phyloP scores from a whole-genome alignment of 2,329 filamentous ascomycete genomes.

The Rhexocercosporidium sp. region DNA sequence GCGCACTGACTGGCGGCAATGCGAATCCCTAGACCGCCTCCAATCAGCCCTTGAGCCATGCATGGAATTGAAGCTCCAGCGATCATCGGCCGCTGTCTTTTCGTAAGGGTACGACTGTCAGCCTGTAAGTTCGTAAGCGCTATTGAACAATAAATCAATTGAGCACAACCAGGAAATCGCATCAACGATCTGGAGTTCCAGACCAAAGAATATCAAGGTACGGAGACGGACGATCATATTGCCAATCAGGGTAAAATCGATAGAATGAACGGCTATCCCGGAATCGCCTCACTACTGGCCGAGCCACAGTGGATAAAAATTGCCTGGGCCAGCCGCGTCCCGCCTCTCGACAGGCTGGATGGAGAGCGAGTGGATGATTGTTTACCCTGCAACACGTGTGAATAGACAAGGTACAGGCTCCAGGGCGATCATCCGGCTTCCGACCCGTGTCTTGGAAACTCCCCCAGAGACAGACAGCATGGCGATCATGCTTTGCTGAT shows the following conservation, averaged over 20 bases:
- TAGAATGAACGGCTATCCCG: not conserved
- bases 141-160: not conserved
- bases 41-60: not conserved
- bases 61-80: not conserved
- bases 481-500: not conserved
- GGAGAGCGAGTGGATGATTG: no score
- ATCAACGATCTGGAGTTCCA: not conserved
- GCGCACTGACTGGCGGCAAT: conserved; percentile 4
- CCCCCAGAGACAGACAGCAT: not conserved
- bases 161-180: not conserved
- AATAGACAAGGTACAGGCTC: not conserved
- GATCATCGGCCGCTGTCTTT: not conserved
- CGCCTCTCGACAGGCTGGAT: not conserved
- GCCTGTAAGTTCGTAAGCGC: not conserved
- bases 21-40: not conserved
- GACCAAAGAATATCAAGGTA: not conserved
- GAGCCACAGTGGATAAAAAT: not conserved
- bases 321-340: not conserved
- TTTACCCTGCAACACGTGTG: not conserved
- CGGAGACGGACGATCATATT: conserved; percentile 1
- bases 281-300: conserved; percentile 2
- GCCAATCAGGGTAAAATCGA: not conserved
- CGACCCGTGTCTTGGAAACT: conserved; percentile 3
- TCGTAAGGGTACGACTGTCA: not conserved
- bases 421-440: conserved; percentile 1